Percentiles rank a stretch among this genome's conserved stretches.
These are phyloP conservation scores for Pleoardoris graminearum DNA, from an alignment of 2,329 filamentous ascomycete genomes.

Conservation along the genomic window DNA sequence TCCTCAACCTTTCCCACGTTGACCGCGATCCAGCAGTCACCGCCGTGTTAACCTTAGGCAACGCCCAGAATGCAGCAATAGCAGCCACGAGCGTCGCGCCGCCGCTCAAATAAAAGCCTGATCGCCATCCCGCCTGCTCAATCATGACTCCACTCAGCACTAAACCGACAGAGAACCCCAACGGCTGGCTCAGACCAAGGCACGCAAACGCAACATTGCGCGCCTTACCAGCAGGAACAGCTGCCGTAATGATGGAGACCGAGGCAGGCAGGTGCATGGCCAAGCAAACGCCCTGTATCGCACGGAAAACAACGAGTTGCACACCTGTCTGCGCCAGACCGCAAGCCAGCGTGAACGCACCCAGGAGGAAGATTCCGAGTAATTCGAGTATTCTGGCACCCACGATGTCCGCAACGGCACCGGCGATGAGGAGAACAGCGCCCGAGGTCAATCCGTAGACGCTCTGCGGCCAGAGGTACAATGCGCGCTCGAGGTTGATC, in stretches of 20 bases:
- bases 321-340: conserved; percentile 52
- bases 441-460: conserved; percentile 50
- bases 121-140: conserved; percentile 54
- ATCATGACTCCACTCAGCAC: conserved; percentile 56
- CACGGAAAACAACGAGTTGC: conserved; percentile 50
- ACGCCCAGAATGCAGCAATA: conserved; percentile 33
- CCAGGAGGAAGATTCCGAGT: conserved; percentile 48
- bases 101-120: neutral
- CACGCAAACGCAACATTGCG: conserved; percentile 44
- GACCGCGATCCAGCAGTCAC: neutral
- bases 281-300: conserved; percentile 52
- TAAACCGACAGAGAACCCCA: conserved; percentile 57
- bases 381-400: conserved; percentile 52
- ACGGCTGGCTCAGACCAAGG: conserved; percentile 51
- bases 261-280: conserved; percentile 54
- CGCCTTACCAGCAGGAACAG: conserved; percentile 27
- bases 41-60: conserved; percentile 7
- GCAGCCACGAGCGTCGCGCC: conserved; percentile 37
- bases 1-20: conserved; percentile 10
- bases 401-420: conserved; percentile 56
- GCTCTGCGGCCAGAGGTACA: conserved; percentile 41
- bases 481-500: conserved; percentile 32
- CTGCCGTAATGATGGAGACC: conserved; percentile 49
- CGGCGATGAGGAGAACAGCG: conserved; percentile 54
- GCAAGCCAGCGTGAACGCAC: conserved; percentile 50